Base-by-base conservation (phyloP, 192 early-diverging fungal species). In the Gorgonomyces haynaldii region DNA sequence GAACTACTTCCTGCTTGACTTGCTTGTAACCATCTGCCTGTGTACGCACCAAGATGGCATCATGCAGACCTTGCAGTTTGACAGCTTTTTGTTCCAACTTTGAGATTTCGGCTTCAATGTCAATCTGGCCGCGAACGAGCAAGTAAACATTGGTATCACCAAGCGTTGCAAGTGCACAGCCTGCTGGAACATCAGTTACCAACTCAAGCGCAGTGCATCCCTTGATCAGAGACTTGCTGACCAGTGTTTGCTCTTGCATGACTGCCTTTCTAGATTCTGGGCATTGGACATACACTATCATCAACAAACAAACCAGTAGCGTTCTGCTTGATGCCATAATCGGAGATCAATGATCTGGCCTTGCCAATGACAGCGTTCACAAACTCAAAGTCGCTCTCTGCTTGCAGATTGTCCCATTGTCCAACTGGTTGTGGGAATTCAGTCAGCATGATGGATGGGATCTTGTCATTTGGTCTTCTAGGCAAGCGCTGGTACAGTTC, bases 401-500 rank as follows among this genome's bases (percentile, higher is more conserved):
- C 86, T 17, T 76, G 52, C 8, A 50, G 40, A 57, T 84, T 69
- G 29, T 82, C 66, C 69, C 69, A 76, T n/a, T 38, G 37, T 3
- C 28, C 46, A 7, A 37, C 19, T 32, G 39, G 30, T 17, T 47
- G 60, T 22, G 84, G 84, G 53, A 74, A 86, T 32, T 51, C 45
- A 1, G 86, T 66, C 50, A 76, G 69, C 69, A 84, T 81, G 45
- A 98, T 96, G 10, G 88, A 70, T 25, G 56, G 45, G 15, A 50
- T 35, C 19, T 52, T 50, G 54, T 91, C 85, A 40, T 74, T 79
- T 24, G 72, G 62, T 42, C 91, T 82, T 16, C 88, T 78, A 17
- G 84, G 89, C 27, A 96, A 65, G 42, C 93, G 83, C 69, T 99
- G 96, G 74, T 81, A 99, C 59, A 99, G 74, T 72, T 99, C 96